Base-by-base conservation (phyloP, 768 basidiomycete genomes). In the Strobilomyces echinocephalus region DNA sequence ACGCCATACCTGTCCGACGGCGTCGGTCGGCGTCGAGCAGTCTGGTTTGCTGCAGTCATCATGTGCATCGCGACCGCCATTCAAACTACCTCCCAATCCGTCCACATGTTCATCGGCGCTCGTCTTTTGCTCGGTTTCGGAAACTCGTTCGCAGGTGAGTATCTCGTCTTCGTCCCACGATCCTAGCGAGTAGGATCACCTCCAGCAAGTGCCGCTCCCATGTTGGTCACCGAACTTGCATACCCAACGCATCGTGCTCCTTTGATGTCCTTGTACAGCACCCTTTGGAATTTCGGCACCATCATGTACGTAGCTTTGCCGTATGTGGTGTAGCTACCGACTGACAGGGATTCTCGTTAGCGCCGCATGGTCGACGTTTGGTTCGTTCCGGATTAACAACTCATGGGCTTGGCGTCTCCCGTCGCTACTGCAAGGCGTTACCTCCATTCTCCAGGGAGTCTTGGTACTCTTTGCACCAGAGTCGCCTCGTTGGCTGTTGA, bases 321-420 rank as follows among this genome's bases (percentile, higher is more conserved):
- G 24, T 14, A 14, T n/a, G 31, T 18, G 20, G n/a, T 35, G 6
- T 1, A 9, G 1, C 31, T 11, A 8, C 44, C 12, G 15, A 43
- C 35, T 28, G 33, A 52, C 21, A 0, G 12, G 5, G 11, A 49
- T 49, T 16, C 4, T 30, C 44, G 28, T 33, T 40, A 83, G 82
- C 55, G 83, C 89, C 36, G 88, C 88, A n/a, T 92, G 89, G 24
- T 24, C 24, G 24, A 24, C 24, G 24, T 24, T 24, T 4, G 24
- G 24, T 24, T 24, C 4, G 24, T 24, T 24, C 24, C 2, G 24
- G 24, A 24, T 24, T 4, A 24, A 24, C 24, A 24, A 24, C 24
- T 24, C 82, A 24, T 91, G 87, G 87, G 73, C 87, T 28, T 94
- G 91, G 91, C 85, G 93, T 62, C 74, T 90, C 47, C 89, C 90